These are phyloP conservation scores for Pythium plurisporium DNA, from an alignment of 352 stramenopile species.

Conservation along the genomic window DNA sequence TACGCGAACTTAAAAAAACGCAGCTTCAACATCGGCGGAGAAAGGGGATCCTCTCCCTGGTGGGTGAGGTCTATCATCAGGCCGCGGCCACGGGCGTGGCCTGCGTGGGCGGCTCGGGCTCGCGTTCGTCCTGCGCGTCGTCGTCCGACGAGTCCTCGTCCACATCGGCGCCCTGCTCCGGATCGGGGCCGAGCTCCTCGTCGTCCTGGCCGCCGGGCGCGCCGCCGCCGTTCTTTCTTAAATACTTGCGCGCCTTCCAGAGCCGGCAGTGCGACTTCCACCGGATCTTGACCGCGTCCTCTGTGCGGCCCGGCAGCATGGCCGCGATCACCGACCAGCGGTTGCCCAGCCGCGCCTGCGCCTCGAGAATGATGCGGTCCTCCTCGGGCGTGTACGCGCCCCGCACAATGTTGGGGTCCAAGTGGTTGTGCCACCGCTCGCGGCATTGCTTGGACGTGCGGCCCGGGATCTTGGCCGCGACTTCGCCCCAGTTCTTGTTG, in stretches of 20 bases:
- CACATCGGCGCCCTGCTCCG: background rate
- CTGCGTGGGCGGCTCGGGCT: slow-evolving; percentile 2
- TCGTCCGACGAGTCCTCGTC: slow-evolving; percentile 14
- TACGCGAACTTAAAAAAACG: slow-evolving; percentile 16
- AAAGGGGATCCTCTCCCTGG: background rate
- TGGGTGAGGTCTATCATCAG: slow-evolving; percentile 2
- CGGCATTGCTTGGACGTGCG: slow-evolving; percentile 89
- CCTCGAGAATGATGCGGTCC: slow-evolving; percentile 84
- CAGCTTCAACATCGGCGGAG: slow-evolving; percentile 1
- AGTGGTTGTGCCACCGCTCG: slow-evolving; percentile 88
- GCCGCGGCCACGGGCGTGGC: background rate
- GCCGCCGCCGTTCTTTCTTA: slow-evolving; percentile 43
- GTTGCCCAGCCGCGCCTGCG: slow-evolving; percentile 82
- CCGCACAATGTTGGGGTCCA: slow-evolving; percentile 87
- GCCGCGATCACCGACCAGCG: slow-evolving; percentile 89
- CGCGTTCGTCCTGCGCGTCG: background rate
- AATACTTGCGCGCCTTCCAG: slow-evolving; percentile 77
- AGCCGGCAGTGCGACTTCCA: slow-evolving; percentile 89
- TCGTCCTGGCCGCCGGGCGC: background rate
- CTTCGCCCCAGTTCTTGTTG: slow-evolving; percentile 87
- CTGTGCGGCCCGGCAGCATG: slow-evolving; percentile 81
- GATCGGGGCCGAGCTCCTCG: slow-evolving; percentile 3
- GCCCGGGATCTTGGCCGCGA: slow-evolving; percentile 79
- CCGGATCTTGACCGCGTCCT: slow-evolving; percentile 91
- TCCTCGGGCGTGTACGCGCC: slow-evolving; percentile 85